Conservation (phyloP, 345 rosid genomes). For the Raphanus raphanistrum region DNA sequence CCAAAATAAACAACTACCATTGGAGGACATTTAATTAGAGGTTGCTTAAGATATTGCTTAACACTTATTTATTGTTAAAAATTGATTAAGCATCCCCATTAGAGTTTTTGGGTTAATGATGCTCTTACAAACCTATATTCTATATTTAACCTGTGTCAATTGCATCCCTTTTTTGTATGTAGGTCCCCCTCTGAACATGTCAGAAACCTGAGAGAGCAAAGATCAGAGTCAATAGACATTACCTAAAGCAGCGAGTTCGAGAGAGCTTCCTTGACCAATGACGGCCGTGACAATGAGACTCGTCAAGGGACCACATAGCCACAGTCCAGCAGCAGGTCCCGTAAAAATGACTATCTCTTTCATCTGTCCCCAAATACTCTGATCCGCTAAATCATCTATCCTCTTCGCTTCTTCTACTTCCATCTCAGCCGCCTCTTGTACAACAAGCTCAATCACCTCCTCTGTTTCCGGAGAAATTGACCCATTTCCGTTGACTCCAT, state of each 20-base stretch:
- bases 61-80: too few species aligned
- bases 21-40: too few species aligned
- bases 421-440: slow-evolving; percentile 10
- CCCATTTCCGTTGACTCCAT: too few species aligned
- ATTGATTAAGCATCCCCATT: too few species aligned
- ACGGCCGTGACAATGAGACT: slow-evolving; percentile 92
- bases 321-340: slow-evolving; percentile 86
- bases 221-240: not conserved
- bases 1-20: too few species aligned
- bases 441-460: slow-evolving; percentile 18
- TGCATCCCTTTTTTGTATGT: too few species aligned
- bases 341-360: slow-evolving; percentile 81
- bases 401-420: slow-evolving; percentile 25
- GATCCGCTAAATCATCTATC: slow-evolving; percentile 53
- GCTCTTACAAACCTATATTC: too few species aligned
- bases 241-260: slow-evolving; percentile 96
- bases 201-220: too few species aligned
- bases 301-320: slow-evolving; percentile 97
- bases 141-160: too few species aligned
- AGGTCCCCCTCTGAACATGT: too few species aligned
- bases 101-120: too few species aligned
- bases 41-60: too few species aligned
- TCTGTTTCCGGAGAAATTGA: not conserved
- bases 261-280: slow-evolving; percentile 85
- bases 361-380: slow-evolving; percentile 71